A percentile compares a stretch with the other conserved stretches of the same genome.
Conservation (phyloP, 1,139 yeast genomes). For the Geotrichum citri-aurantii region DNA sequence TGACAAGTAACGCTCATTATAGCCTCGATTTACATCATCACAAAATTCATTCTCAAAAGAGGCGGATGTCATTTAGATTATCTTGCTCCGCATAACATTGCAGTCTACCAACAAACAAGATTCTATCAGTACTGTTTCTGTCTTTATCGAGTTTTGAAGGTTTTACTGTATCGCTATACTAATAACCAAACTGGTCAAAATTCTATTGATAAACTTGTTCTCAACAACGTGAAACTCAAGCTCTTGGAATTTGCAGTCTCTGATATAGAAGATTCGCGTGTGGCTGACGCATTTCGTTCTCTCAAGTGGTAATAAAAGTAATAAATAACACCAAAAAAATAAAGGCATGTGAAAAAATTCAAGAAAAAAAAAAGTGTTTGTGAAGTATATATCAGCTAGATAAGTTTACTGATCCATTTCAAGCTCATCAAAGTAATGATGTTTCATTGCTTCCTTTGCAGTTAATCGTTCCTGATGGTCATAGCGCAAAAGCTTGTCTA, state of each 20-base stretch:
- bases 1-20: not conserved
- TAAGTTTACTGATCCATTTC: not conserved
- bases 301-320: not conserved
- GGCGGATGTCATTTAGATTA: not conserved
- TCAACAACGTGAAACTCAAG: not conserved
- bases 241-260: not conserved
- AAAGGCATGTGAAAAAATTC: not conserved
- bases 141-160: not conserved
- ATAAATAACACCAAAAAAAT: not conserved
- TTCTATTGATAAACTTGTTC: not conserved
- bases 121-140: not conserved
- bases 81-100: not conserved
- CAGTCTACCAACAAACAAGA: not conserved
- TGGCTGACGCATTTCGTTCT: constrained; percentile 1
- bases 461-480: constrained; percentile 88
- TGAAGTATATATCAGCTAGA: not conserved
- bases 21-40: not conserved
- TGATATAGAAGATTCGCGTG: not conserved
- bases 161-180: not conserved
- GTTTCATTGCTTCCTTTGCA: constrained; percentile 87
- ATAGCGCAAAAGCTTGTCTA: constrained; percentile 71
- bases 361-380: not conserved
- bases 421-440: constrained; percentile 49
- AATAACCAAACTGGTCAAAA: not conserved
- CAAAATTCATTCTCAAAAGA: not conserved